Evolutionary conservation across 768 basidiomycete species (phyloP).

Genomic region (Omphalotus guepiniiformis): DNA sequence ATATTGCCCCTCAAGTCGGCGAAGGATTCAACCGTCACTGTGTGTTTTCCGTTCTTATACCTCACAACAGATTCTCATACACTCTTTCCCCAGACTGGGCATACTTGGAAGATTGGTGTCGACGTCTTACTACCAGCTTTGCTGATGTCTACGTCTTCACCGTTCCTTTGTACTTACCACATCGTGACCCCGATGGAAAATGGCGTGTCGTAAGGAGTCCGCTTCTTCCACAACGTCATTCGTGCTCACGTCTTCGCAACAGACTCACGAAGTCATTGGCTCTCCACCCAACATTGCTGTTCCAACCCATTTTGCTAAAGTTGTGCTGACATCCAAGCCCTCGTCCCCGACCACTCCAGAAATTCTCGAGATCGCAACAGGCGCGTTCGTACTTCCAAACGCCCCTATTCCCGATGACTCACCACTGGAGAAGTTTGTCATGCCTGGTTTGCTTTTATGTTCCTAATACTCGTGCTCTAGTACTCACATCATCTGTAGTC

Average conservation of each 20-base stretch:
- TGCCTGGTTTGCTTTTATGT: constrained; percentile 56
- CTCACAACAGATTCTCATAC: no score
- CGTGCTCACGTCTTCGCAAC: constrained; percentile 3
- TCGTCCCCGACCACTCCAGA: constrained; percentile 69
- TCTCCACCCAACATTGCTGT: constrained; percentile 86
- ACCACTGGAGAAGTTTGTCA: constrained; percentile 73
- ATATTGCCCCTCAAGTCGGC: constrained; percentile 98
- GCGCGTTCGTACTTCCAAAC: constrained; percentile 96
- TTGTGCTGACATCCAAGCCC: constrained; percentile 75
- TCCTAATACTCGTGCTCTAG: no score
- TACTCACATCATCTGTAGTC: constrained; percentile 56
- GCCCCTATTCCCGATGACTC: constrained; percentile 85
- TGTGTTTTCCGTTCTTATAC: constrained; percentile 28
- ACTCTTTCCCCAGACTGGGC: constrained; percentile 96
- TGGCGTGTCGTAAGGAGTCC: constrained; percentile 87
- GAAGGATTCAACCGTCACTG: constrained; percentile 97
- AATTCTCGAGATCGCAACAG: constrained; percentile 73
- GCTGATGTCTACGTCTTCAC: constrained; percentile 98
- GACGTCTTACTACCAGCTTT: constrained; percentile 81
- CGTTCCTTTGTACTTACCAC: constrained; percentile 92
- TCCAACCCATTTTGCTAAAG: constrained; percentile 98
- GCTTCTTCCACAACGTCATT: neutral
- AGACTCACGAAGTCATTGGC: constrained; percentile 96
- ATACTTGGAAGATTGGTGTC: constrained; percentile 93
- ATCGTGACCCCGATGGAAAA: constrained; percentile 82